These are phyloP conservation scores for Globisporangium acanthophoron DNA, from an alignment of 352 stramenopile species.

Conservation along the genomic window DNA sequence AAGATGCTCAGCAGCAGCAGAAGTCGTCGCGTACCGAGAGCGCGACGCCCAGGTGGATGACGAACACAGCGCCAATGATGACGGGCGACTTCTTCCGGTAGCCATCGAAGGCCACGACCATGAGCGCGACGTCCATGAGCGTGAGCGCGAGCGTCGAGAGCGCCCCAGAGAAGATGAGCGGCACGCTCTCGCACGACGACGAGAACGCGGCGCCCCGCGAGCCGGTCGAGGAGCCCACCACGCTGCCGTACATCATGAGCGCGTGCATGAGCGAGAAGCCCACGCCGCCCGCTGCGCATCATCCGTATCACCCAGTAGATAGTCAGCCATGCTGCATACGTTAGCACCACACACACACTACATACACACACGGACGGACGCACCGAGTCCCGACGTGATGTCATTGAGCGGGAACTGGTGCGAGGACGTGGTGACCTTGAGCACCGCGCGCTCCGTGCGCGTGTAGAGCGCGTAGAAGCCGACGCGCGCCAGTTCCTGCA, in stretches of 20 bases:
- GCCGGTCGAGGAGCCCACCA: slow-evolving; percentile 63
- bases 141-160: slow-evolving; percentile 73
- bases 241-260: slow-evolving; percentile 80
- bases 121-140: slow-evolving; percentile 71
- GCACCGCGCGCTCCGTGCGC: slow-evolving; percentile 62
- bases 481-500: slow-evolving; percentile 66
- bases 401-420: slow-evolving; percentile 84
- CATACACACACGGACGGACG: background rate
- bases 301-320: no score
- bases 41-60: slow-evolving; percentile 71
- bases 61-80: slow-evolving; percentile 41
- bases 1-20: no score
- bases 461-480: slow-evolving; percentile 78
- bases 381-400: slow-evolving; percentile 70
- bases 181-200: slow-evolving; percentile 59
- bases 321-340: no score
- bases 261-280: slow-evolving; percentile 81
- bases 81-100: slow-evolving; percentile 60
- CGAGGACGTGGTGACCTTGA: slow-evolving; percentile 66
- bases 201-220: slow-evolving; percentile 70
- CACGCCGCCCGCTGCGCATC: slow-evolving; percentile 54
- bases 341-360: background rate
- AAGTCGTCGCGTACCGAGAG: slow-evolving; percentile 43
- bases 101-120: slow-evolving; percentile 78
- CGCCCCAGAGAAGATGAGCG: slow-evolving; percentile 61